Conservation (phyloP, 2,329 filamentous ascomycete genomes). For the Colletotrichum scovillei region DNA sequence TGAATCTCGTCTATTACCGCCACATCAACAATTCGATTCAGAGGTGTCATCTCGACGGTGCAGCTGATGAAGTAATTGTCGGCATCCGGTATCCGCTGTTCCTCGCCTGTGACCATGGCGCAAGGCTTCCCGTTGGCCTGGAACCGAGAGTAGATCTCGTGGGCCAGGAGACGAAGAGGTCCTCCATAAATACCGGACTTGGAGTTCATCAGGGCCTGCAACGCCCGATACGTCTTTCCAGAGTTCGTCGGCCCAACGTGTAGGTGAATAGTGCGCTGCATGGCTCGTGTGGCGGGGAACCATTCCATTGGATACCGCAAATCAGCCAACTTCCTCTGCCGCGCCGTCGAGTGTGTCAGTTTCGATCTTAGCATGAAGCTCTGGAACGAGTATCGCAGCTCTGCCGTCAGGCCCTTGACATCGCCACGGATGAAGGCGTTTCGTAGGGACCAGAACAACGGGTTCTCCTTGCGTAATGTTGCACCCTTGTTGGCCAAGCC, state of each 20-base stretch:
- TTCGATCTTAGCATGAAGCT: slow-evolving; percentile 68
- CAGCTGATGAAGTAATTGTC: slow-evolving; percentile 79
- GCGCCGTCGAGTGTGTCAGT: slow-evolving; percentile 65
- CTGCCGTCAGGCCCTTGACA: slow-evolving; percentile 59
- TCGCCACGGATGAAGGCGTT: slow-evolving; percentile 69
- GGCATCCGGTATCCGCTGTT: slow-evolving; percentile 75
- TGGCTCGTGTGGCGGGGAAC: slow-evolving; percentile 84
- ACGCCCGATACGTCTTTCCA: slow-evolving; percentile 94
- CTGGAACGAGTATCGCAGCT: slow-evolving; percentile 77
- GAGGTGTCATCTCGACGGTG: slow-evolving; percentile 88
- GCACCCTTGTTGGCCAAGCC: slow-evolving; percentile 52
- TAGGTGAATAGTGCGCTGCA: slow-evolving; percentile 87
- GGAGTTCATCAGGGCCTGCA: slow-evolving; percentile 84
- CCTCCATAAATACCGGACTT: slow-evolving; percentile 89
- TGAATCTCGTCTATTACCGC: slow-evolving; percentile 99
- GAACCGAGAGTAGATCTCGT: slow-evolving; percentile 94
- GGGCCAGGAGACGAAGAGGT: slow-evolving; percentile 86
- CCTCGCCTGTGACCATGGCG: slow-evolving; percentile 90
- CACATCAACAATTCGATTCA: slow-evolving; percentile 76
- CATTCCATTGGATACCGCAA: slow-evolving; percentile 91
- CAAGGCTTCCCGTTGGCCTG: slow-evolving; percentile 81
- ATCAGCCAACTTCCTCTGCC: slow-evolving; percentile 78
- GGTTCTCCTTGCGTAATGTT: slow-evolving; percentile 57
- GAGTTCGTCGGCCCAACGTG: slow-evolving; percentile 98
- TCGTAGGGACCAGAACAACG: slow-evolving; percentile 68